These are phyloP conservation scores for Suhomyces prunicola DNA, from an alignment of 805 yeast genomes.

Conservation along the genomic window DNA sequence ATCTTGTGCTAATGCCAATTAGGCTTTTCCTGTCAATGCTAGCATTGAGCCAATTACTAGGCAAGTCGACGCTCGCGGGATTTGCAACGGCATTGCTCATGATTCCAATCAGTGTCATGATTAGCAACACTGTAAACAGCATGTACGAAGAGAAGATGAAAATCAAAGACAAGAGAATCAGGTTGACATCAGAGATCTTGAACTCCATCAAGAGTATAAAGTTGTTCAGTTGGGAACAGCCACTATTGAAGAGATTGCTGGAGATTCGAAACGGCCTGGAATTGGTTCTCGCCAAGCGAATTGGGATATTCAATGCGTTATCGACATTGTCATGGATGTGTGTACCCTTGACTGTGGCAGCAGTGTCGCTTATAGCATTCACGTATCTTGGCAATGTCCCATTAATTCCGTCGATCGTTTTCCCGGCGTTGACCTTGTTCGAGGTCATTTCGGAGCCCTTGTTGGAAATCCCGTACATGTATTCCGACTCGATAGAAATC, in stretches of 20 bases:
- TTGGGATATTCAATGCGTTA: constrained; percentile 41
- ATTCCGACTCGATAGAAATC: constrained; percentile 55
- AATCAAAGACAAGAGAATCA: constrained; percentile 58
- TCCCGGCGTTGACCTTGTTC: constrained; percentile 64
- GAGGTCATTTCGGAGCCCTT: constrained; percentile 57
- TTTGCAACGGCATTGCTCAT: constrained; percentile 49
- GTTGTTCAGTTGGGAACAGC: constrained; percentile 67
- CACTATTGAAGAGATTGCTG: constrained; percentile 52
- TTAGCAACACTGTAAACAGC: constrained; percentile 42
- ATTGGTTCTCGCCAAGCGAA: constrained; percentile 46
- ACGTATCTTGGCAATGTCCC: constrained; percentile 44
- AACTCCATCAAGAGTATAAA: constrained; percentile 62
- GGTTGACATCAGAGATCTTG: constrained; percentile 56
- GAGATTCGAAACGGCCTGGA: constrained; percentile 59
- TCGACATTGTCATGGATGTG: constrained; percentile 61
- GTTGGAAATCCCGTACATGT: constrained; percentile 53
- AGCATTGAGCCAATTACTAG: constrained; percentile 55
- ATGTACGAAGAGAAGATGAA: constrained; percentile 43
- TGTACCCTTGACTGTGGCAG: constrained; percentile 63
- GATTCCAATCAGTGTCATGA: constrained; percentile 53
- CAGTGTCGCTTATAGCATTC: constrained; percentile 56
- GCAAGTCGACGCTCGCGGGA: constrained; percentile 59
- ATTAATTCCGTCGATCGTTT: constrained; percentile 63
- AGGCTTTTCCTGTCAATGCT: constrained; percentile 50
- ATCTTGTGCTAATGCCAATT: constrained; percentile 56